These are phyloP conservation scores for Tylopilus felleus DNA, from an alignment of 768 basidiomycete species.

Conservation along the genomic window DNA sequence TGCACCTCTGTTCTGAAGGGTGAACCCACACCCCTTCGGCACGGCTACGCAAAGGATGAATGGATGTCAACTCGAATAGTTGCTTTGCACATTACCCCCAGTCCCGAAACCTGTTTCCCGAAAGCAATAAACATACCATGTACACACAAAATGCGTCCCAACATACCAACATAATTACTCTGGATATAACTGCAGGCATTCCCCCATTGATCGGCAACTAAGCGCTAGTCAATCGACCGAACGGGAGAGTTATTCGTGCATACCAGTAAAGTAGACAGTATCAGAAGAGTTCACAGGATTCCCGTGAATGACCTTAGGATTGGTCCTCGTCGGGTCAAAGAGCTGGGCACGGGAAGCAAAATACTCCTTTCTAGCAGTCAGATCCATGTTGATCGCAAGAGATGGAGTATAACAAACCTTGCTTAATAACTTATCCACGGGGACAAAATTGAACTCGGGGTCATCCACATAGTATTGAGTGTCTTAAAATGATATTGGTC, in stretches of 20 bases:
- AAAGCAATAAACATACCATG: not conserved
- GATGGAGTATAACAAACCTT: conserved; percentile 45
- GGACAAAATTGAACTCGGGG: conserved; percentile 73
- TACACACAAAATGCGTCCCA: not conserved
- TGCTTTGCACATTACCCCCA: conserved; percentile 47
- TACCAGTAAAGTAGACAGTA: conserved; percentile 91
- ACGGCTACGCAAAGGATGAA: conserved; percentile 50
- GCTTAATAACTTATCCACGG: conserved; percentile 80
- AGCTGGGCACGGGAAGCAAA: conserved; percentile 74
- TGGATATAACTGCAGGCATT: conserved; percentile 89
- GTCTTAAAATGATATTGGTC: conserved; percentile 42
- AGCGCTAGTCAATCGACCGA: not conserved
- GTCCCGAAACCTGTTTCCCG: conserved; percentile 75
- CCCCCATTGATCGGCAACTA: conserved; percentile 82
- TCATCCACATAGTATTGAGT: conserved; percentile 91
- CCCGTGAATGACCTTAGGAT: conserved; percentile 68
- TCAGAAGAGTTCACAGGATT: conserved; percentile 83
- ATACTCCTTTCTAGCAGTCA: conserved; percentile 60
- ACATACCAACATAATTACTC: conserved; percentile 78
- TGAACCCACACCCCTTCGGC: conserved; percentile 94
- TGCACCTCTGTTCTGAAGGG: conserved; percentile 89
- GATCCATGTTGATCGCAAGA: not conserved
- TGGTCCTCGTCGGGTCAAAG: conserved; percentile 67
- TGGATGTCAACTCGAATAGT: not conserved
- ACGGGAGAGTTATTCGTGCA: conserved; percentile 1